These are phyloP conservation scores for Nicotiana undulata DNA, from an alignment of 257 asterid species.

Conservation along the genomic window DNA sequence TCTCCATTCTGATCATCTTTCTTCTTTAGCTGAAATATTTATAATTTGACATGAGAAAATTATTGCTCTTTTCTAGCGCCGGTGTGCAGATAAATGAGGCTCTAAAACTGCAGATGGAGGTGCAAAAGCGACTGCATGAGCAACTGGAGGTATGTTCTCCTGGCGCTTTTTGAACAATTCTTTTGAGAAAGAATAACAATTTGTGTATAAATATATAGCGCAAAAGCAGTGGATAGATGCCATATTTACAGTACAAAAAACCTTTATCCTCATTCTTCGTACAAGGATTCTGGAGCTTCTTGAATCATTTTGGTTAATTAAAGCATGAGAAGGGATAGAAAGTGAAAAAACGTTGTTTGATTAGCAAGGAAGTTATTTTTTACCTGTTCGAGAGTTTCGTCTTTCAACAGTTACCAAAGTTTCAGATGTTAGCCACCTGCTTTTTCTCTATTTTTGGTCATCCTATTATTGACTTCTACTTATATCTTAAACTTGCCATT, in stretches of 20 bases:
- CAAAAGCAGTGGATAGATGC: too few relatives aligned
- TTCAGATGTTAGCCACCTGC: neutral
- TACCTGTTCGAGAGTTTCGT: neutral
- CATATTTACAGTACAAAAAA: too few relatives aligned
- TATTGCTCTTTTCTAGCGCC: constrained; percentile 26
- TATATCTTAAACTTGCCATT: neutral
- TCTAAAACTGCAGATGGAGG: constrained; percentile 99
- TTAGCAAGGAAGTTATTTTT: neutral
- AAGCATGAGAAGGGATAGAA: neutral
- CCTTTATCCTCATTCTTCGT: too few relatives aligned
- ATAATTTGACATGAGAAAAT: neutral
- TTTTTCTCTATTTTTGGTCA: neutral
- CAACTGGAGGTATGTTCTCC: constrained; percentile 73
- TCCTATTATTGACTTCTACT: neutral
- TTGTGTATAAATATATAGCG: too few relatives aligned
- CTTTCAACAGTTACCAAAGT: neutral
- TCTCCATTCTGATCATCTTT: neutral
- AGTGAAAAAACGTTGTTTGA: neutral
- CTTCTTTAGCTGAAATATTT: neutral
- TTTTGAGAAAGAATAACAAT: too few relatives aligned
- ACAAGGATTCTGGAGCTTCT: neutral
- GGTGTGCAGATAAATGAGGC: constrained; percentile 96
- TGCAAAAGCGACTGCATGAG: constrained; percentile 94
- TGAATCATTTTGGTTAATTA: neutral
- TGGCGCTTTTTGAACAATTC: neutral